Conservation (phyloP, 2,329 filamentous ascomycete species). For the Grosmannia clavigera region DNA sequence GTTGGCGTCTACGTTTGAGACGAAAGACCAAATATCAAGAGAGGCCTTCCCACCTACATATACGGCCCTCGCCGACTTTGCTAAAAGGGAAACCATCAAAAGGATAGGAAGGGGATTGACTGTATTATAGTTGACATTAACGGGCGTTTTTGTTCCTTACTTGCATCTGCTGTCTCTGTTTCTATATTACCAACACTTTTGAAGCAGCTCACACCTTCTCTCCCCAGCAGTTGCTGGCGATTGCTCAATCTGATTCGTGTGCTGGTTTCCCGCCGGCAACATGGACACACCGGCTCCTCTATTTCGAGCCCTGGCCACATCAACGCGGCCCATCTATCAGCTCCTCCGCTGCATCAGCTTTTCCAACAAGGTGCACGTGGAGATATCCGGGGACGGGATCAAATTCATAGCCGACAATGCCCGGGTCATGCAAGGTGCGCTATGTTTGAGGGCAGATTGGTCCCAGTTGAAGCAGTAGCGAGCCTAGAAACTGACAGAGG, state of each 20-base stretch:
- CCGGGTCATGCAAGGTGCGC: slow-evolving; percentile 78
- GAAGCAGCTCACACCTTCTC: neutral
- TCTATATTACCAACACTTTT: neutral
- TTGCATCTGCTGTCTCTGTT: neutral
- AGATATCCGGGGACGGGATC: slow-evolving; percentile 75
- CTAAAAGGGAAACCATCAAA: neutral
- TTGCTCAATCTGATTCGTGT: neutral
- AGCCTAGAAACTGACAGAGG: neutral
- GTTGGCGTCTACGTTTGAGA: slow-evolving; percentile 92
- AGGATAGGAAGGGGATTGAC: slow-evolving; percentile 8
- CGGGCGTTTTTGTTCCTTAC: slow-evolving; percentile 1
- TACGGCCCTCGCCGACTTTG: no score
- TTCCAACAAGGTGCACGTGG: slow-evolving; percentile 46
- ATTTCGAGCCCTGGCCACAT: slow-evolving; percentile 66
- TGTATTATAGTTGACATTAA: slow-evolving; percentile 26
- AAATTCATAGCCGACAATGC: slow-evolving; percentile 81
- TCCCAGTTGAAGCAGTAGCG: neutral
- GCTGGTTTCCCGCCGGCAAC: neutral
- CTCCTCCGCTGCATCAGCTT: slow-evolving; percentile 46
- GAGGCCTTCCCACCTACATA: neutral
- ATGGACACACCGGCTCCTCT: slow-evolving; percentile 31
- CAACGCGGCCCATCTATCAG: slow-evolving; percentile 61
- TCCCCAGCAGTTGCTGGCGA: neutral
- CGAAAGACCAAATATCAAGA: neutral
- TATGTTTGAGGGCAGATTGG: neutral